A percentile compares a stretch with the other conserved stretches of the same genome.
Evolutionary conservation across 1,284 basidiomycete genomes (phyloP).

Genomic region (Malassezia furfur): DNA sequence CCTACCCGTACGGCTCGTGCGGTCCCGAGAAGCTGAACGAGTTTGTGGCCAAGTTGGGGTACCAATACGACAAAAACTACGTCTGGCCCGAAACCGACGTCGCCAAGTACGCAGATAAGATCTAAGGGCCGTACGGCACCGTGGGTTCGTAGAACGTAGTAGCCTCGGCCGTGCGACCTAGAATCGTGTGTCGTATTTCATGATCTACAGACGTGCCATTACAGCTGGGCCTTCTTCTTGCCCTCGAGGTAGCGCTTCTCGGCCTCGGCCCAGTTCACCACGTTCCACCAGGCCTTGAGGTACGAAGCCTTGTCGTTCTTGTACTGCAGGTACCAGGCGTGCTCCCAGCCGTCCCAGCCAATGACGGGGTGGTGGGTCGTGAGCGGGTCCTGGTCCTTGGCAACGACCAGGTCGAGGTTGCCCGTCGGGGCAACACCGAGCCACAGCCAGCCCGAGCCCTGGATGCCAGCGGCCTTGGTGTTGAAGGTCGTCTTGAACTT

Average conservation of each 20-base stretch:
- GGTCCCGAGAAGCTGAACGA: constrained; percentile 39
- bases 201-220: background rate
- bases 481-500: constrained; percentile 70
- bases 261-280: constrained; percentile 19
- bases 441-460: constrained; percentile 99
- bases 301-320: constrained; percentile 29
- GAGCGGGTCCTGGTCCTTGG: constrained; percentile 92
- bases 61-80: constrained; percentile 10
- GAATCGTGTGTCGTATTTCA: no score
- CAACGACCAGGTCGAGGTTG: constrained; percentile 70
- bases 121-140: background rate
- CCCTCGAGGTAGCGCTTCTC: constrained; percentile 16
- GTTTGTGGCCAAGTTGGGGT: constrained; percentile 36
- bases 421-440: constrained; percentile 52
- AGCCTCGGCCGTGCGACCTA: no score
- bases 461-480: constrained; percentile 77
- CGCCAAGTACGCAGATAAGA: background rate
- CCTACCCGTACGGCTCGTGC: constrained; percentile 40
- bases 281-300: constrained; percentile 21
- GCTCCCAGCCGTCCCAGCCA: constrained; percentile 95
- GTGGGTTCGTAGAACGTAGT: background rate
- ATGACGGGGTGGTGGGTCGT: constrained; percentile 77
- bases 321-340: constrained; percentile 53
- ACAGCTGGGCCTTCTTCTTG: constrained; percentile 16
- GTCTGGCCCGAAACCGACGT: constrained; percentile 26